phyloP scores from a whole-genome alignment of 1,284 basidiomycete genomes.

The Sanghuangporus baumii region DNA sequence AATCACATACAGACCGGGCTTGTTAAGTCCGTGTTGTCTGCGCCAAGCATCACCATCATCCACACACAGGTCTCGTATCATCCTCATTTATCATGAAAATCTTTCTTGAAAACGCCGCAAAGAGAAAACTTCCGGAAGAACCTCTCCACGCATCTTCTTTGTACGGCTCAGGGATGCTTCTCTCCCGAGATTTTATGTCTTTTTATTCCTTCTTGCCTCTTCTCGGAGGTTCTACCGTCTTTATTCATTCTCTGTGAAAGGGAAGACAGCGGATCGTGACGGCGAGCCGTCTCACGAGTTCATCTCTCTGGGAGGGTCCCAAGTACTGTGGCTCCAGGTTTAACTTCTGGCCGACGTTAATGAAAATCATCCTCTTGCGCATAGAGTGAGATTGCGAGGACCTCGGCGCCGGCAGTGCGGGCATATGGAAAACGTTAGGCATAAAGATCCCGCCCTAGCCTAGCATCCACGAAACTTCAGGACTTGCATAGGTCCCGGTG shows the following conservation, averaged over 20 bases:
- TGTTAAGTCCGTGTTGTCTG: background rate
- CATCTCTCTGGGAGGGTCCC: background rate
- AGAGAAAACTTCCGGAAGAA: background rate
- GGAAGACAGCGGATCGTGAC: background rate
- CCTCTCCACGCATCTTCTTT: background rate
- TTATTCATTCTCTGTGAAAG: background rate
- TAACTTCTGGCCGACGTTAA: background rate
- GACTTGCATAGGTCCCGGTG: constrained; percentile 9
- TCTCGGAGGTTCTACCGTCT: background rate
- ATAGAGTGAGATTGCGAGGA: background rate
- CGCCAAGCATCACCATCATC: background rate
- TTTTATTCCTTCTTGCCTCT: background rate
- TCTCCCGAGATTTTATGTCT: background rate
- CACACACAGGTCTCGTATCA: background rate
- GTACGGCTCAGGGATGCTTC: background rate
- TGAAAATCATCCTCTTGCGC: background rate
- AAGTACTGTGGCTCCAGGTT: background rate
- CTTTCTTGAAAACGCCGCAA: background rate
- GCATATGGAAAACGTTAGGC: background rate
- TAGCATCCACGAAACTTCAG: background rate
- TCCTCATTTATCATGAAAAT: background rate
- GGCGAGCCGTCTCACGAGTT: background rate
- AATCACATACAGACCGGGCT: too few relatives aligned
- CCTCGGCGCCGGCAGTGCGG: constrained; percentile 4
- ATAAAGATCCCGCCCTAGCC: constrained; percentile 1